Percentiles rank a stretch among this genome's conserved stretches.
Conservation (phyloP, 495 filamentous ascomycete genomes). For the Penicillium paxilli region DNA sequence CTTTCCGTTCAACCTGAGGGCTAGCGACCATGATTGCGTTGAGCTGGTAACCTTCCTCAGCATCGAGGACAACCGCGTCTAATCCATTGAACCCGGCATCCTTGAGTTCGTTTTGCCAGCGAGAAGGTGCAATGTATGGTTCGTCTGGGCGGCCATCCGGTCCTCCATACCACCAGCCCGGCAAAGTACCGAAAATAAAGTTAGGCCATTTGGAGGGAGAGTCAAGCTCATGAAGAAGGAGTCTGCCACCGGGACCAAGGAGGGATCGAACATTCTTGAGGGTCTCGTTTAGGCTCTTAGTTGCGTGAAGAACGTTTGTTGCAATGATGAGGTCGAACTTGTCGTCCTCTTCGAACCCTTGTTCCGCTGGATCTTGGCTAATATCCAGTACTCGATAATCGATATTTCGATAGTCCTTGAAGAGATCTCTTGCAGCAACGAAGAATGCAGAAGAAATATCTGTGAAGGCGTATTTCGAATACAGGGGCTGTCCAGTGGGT, state of each 20-base stretch:
- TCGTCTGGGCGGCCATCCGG: constrained; percentile 21
- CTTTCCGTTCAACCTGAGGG: constrained; percentile 11
- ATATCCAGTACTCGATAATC: constrained; percentile 49
- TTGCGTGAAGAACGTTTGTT: constrained; percentile 54
- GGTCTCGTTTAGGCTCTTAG: constrained; percentile 32
- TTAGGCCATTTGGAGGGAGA: constrained; percentile 1
- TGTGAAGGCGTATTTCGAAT: constrained; percentile 32
- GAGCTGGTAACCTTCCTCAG: constrained; percentile 25
- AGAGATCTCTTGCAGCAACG: constrained; percentile 42
- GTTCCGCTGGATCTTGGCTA: constrained; percentile 40
- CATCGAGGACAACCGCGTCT: constrained; percentile 31
- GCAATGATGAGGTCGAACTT: constrained; percentile 55
- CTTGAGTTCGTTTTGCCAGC: constrained; percentile 28
- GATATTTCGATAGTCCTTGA: constrained; percentile 38
- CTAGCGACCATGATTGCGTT: constrained; percentile 33
- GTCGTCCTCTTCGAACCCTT: constrained; percentile 44
- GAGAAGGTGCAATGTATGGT: constrained; percentile 23
- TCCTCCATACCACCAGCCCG: constrained; percentile 30
- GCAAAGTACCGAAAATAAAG: constrained; percentile 18
- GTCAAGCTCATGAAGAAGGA: constrained; percentile 28
- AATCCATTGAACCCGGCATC: constrained; percentile 29
- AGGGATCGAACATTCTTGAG: constrained; percentile 40
- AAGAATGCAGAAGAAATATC: constrained; percentile 53
- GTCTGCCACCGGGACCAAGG: constrained; percentile 18
- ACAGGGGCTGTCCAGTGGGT: not conserved